A percentile compares a stretch with the other conserved stretches of the same genome.
Conservation (phyloP, 202 grass and related monocot species). For the Eragrostis tef region DNA sequence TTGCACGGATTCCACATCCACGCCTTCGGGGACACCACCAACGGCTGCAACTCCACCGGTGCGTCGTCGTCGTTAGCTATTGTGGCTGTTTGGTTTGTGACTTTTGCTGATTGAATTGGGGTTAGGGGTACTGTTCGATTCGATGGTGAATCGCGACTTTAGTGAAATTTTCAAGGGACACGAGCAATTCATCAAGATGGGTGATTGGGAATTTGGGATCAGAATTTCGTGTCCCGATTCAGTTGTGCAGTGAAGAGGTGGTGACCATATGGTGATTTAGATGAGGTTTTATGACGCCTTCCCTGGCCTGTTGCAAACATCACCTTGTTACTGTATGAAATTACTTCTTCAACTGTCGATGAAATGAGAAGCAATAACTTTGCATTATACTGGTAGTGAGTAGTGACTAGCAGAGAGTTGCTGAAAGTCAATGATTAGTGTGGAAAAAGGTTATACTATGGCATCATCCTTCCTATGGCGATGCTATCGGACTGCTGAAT, state of each 20-base stretch:
- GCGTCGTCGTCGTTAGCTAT: neutral
- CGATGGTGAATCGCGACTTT: neutral
- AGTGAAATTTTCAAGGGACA: neutral
- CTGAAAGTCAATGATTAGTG: neutral
- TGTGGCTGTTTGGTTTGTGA: conserved; percentile 19
- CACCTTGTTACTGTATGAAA: neutral
- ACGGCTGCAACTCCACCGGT: conserved; percentile 75
- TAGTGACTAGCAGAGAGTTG: neutral
- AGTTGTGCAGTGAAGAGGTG: too few relatives aligned
- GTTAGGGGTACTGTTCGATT: neutral
- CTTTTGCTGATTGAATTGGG: conserved; percentile 12
- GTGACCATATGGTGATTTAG: too few relatives aligned
- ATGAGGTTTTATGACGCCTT: neutral
- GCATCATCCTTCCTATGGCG: neutral
- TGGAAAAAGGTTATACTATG: neutral
- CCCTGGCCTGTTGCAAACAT: conserved; percentile 13
- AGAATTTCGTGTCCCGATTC: conserved; percentile 1
- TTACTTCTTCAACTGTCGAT: conserved; percentile 1
- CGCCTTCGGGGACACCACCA: conserved; percentile 70
- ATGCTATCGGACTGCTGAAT: neutral
- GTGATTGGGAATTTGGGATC: neutral
- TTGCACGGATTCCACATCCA: conserved; percentile 70
- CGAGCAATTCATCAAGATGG: neutral
- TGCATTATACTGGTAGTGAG: neutral
- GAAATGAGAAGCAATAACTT: neutral